Conservation (phyloP, 305 asterid genomes). For the Solanum chacoense region DNA sequence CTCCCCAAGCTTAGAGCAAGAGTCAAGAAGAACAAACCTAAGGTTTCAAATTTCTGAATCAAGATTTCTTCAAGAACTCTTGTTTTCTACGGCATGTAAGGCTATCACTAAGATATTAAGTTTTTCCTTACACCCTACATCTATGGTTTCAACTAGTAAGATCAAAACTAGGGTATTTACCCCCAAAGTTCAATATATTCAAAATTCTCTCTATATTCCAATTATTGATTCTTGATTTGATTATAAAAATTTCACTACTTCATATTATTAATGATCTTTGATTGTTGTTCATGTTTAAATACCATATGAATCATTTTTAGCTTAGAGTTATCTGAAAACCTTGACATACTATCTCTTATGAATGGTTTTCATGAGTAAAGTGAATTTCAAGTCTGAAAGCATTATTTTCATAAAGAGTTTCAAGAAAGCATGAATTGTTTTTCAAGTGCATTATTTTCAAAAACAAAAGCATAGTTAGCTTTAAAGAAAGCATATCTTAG, state of each 20-base stretch:
- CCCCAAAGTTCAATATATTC: neutral
- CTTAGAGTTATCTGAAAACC: neutral
- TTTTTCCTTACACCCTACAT: neutral
- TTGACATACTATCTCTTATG: neutral
- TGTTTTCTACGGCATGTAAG: neutral
- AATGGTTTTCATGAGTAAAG: neutral
- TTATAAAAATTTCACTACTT: neutral
- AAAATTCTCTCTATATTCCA: neutral
- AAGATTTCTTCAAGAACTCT: neutral
- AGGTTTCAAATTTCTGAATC: neutral
- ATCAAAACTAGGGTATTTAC: neutral
- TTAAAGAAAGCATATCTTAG: neutral
- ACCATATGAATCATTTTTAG: neutral
- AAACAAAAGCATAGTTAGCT: too few relatives aligned
- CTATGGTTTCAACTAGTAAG: neutral
- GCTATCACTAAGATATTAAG: neutral
- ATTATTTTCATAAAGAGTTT: neutral
- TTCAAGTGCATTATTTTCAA: neutral
- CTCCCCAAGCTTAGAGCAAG: neutral
- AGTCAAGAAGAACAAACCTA: neutral
- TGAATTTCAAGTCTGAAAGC: neutral
- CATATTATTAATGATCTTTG: neutral
- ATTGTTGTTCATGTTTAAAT: neutral
- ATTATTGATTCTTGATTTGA: neutral
- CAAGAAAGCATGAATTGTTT: neutral